Evolutionary conservation across 1,284 basidiomycete species (phyloP), one percentile per base, ranked within the genome.

Genomic region (Bondarzewia mesenterica): DNA sequence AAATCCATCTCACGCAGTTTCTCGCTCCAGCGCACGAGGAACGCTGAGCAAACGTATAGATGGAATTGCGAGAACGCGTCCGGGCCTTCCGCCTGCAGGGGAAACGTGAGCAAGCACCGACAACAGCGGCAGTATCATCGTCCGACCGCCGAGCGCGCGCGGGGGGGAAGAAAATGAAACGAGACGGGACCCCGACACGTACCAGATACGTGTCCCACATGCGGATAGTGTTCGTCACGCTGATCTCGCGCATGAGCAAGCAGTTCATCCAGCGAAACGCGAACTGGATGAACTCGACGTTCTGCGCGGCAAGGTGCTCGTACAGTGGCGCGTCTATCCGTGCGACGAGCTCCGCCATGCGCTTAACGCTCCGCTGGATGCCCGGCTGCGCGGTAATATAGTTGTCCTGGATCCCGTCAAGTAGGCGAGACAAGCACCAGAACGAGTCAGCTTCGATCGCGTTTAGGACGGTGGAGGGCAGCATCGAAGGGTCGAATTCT

Each of bases 151-250:
- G n/a, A n/a, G n/a, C n/a, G n/a, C n/a, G n/a, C n/a, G n/a, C n/a
- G n/a, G n/a, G n/a, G 23, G 29, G 37, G 45, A 39, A 32, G 39
- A 20, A 20, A 40, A 41, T 23, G 54, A 21, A 26, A 43, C n/a
- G 6, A 20, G 15, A n/a, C n/a, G n/a, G n/a, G n/a, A n/a, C n/a
- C n/a, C n/a, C n/a, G n/a, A n/a, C 14, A 67, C 89, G 51, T 52
- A 96, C 93, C 59, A 97, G 69, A 66, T 98, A 98, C 7, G 94
- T 96, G 64, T 98, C 93, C 93, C 93, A 98, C 93, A 97, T 97
- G 49, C 93, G 78, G 47, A 96, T 89, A 12, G 94, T 96, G 63
- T 95, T 95, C 59, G 86, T 82, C 47, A 96, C 91, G 57, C 84
- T 93, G 56, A 98, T 88, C 69, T 97, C 93, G 50, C 93, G 78